Evolutionary conservation across 805 yeast genomes (phyloP), one percentile per base, ranked within the genome.

Genomic region (Yarrowia yakushimensis): DNA sequence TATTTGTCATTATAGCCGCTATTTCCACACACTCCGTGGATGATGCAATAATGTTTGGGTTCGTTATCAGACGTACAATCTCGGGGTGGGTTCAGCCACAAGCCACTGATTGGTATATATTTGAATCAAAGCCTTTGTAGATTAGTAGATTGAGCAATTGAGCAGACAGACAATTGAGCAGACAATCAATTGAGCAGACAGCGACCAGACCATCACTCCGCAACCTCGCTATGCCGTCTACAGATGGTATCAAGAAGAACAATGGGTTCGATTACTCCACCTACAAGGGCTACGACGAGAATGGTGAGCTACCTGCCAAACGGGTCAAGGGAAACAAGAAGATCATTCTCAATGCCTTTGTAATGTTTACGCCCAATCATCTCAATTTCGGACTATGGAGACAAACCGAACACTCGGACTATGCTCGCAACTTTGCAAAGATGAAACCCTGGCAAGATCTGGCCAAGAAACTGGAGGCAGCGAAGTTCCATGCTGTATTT

Each of bases 401-500:
- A 45, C 52, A 45, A 25, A 25, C 52, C 13, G 36, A 45, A 18
- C 52, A 45, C 36, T 11, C 52, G 9, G 52, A 45, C 13, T 45
- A 17, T 15, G 52, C 18, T 12, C 52, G 52, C 36, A 30, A 45
- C n/a, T 45, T 45, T 20, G 52, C 36, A 17, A 18, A 30, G n/a
- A 45, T 45, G 52, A 45, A 30, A 9, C 52, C 52, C 36, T 45
- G 52, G 52, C 52, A 45, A 27, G 52, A 45, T 13, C 36, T 45
- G 23, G 52, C 52, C 2, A 8, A 10, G 9, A 45, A 45, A 4
- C 52, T 45, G 52, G 52, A 45, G 17, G 52, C 52, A 1, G 52
- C 52, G 17, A 45, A 45, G 25, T 69, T 77, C 65, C 73, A 74
- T 60, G 72, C 75, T 5, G 63, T 77, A 13, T 77, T 77, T 64